Base-by-base conservation (phyloP, 768 basidiomycete species). In the Lactarius pseudohatsudake region DNA sequence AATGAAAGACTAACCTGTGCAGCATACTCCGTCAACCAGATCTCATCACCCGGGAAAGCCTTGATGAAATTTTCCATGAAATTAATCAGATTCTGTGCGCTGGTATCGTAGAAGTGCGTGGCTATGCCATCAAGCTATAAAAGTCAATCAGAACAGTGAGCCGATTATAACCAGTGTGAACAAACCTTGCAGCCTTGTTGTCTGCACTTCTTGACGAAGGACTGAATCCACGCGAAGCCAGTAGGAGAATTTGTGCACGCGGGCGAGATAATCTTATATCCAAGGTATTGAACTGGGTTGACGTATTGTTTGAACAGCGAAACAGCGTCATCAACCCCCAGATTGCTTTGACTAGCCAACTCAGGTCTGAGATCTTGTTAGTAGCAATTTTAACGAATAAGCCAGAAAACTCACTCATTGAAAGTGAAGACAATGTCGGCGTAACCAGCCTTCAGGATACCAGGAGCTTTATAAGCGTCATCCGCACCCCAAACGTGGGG, bases 11-110 rank as follows among this genome's bases (percentile, higher is more conserved):
- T 1, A 53, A 75, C 89, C 78, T 86, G 79, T 78, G 85, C 87
- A 67, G 90, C 91, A 71, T 84, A 87, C 72, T 94, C 92, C 4
- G 89, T 89, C 65, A 88, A 74, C 81, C 82, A 85, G 72, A 92
- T 77, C 1, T 1, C 1, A 26, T 53, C 3, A 34, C 76, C 75
- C 64, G 72, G 71, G 72, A 84, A 87, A 2, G 76, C 76, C 47
- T 68, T 66, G 72, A 90, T 77, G 71, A 83, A 82, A 1, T 76
- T 70, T 10, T 72, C 71, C 58, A 88, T 74, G 75, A 86, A 88
- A 15, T 64, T n/a, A 61, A 85, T 80, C 72, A 94, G 81, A 11
- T 78, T 79, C 0, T 78, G 59, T 2, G 81, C 67, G 16, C 77
- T 65, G 16, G 78, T 83, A 59, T 83, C 86, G 74, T 97, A 96